Evolutionary conservation across 768 basidiomycete species (phyloP).

Genomic region (Russula vinacea): DNA sequence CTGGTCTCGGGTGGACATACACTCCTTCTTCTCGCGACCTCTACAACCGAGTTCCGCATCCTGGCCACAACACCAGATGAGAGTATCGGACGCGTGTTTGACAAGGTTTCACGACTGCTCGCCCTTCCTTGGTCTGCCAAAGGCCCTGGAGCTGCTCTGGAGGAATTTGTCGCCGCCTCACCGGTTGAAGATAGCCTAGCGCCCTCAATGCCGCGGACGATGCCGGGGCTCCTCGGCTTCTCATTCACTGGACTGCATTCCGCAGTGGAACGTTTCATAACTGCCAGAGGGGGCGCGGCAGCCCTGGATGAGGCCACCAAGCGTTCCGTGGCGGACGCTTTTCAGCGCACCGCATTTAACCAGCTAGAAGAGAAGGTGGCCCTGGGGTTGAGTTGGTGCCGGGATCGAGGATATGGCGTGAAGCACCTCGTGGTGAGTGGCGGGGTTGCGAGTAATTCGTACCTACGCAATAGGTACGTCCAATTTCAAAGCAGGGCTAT

Average conservation of each 20-base stretch:
- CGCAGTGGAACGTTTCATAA: slow-evolving; percentile 58
- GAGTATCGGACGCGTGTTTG: slow-evolving; percentile 75
- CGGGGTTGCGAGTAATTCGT: slow-evolving; percentile 86
- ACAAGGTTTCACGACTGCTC: slow-evolving; percentile 76
- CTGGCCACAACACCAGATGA: slow-evolving; percentile 74
- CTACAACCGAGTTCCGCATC: slow-evolving; percentile 56
- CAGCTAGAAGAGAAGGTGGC: slow-evolving; percentile 76
- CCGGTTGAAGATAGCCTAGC: slow-evolving; percentile 30
- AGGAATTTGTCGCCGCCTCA: slow-evolving; percentile 53
- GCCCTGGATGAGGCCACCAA: slow-evolving; percentile 41
- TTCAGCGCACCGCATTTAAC: slow-evolving; percentile 65
- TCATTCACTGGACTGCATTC: slow-evolving; percentile 81
- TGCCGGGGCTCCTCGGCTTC: slow-evolving; percentile 58
- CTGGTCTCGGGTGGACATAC: slow-evolving; percentile 96
- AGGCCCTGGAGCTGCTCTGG: slow-evolving; percentile 80
- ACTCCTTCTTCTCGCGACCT: slow-evolving; percentile 71
- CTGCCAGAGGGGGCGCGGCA: slow-evolving; percentile 40
- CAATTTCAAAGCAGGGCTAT: neutral
- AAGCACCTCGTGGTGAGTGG: slow-evolving; percentile 78
- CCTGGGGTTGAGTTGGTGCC: slow-evolving; percentile 50
- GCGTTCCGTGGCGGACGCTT: slow-evolving; percentile 59
- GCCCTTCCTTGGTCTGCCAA: slow-evolving; percentile 57
- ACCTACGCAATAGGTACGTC: slow-evolving; percentile 58
- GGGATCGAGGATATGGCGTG: slow-evolving; percentile 43
- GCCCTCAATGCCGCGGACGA: slow-evolving; percentile 44